A percentile compares a stretch with the other conserved stretches of the same genome.
These are phyloP conservation scores for Gamsiella multidivaricata DNA, from an alignment of 192 early-diverging fungal species.

Conservation along the genomic window DNA sequence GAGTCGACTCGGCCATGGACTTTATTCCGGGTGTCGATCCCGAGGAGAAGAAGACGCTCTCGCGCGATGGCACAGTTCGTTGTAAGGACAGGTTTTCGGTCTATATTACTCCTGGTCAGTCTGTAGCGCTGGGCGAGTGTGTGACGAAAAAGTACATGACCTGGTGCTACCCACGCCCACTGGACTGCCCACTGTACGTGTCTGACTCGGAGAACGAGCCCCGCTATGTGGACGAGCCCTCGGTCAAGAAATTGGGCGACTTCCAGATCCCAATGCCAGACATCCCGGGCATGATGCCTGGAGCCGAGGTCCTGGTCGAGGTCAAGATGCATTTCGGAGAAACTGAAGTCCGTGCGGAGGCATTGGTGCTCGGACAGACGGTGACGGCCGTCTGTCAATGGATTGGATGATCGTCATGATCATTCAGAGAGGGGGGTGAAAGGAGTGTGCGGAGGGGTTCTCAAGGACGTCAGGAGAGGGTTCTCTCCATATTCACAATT, in stretches of 20 bases:
- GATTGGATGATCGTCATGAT: conserved; percentile 56
- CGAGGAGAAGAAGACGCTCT: conserved; percentile 49
- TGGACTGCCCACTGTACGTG: conserved; percentile 48
- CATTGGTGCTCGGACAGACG: conserved; percentile 50
- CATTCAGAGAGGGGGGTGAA: too few relatives aligned
- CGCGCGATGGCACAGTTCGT: conserved; percentile 47
- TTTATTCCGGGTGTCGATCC: conserved; percentile 44
- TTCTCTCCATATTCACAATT: too few relatives aligned
- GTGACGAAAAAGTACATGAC: conserved; percentile 56
- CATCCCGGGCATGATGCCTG: conserved; percentile 47
- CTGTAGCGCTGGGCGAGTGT: conserved; percentile 50
- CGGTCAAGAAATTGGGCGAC: conserved; percentile 52
- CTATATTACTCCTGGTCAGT: conserved; percentile 47
- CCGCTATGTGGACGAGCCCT: conserved; percentile 51
- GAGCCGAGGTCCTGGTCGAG: conserved; percentile 49
- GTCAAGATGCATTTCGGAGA: conserved; percentile 56
- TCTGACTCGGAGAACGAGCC: conserved; percentile 47
- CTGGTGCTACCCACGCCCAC: conserved; percentile 52
- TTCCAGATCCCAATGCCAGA: conserved; percentile 55
- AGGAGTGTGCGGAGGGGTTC: too few relatives aligned
- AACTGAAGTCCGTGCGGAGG: conserved; percentile 51
- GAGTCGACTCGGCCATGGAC: conserved; percentile 54
- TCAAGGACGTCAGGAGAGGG: too few relatives aligned
- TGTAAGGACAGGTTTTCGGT: conserved; percentile 55
- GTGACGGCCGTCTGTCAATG: conserved; percentile 62